These are phyloP conservation scores for Trichaptum fuscoviolaceum DNA, from an alignment of 768 basidiomycete species.

Conservation along the genomic window DNA sequence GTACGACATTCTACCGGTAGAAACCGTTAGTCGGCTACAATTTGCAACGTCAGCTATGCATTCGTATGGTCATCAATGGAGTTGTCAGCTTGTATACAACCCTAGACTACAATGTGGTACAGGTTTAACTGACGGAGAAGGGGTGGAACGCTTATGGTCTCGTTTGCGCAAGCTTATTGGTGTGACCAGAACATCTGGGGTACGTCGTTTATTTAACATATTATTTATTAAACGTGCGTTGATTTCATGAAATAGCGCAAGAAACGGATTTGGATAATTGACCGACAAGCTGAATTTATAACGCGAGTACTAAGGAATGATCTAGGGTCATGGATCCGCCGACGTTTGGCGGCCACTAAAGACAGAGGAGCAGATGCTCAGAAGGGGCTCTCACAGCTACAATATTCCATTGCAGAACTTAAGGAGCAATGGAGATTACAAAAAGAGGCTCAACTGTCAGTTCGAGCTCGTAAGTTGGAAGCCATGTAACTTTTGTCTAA, in stretches of 20 bases:
- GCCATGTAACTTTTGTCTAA: background rate
- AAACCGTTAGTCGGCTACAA: conserved; percentile 17
- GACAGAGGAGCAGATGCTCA: conserved; percentile 13
- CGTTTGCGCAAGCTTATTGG: conserved; percentile 29
- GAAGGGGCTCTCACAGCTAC: conserved; percentile 16
- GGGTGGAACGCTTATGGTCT: conserved; percentile 32
- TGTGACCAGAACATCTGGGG: conserved; percentile 26
- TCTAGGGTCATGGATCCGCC: conserved; percentile 29
- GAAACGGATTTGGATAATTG: conserved; percentile 28
- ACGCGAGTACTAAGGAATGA: conserved; percentile 20
- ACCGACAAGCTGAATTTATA: conserved; percentile 25
- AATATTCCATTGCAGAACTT: conserved; percentile 17
- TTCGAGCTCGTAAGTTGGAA: conserved; percentile 23
- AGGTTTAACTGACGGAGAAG: conserved; percentile 31
- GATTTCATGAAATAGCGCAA: conserved; percentile 14
- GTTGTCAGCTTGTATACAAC: conserved; percentile 30
- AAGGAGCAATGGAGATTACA: conserved; percentile 30
- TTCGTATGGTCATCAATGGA: conserved; percentile 34
- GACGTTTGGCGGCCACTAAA: conserved; percentile 16
- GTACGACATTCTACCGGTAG: conserved; percentile 24
- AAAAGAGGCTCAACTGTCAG: conserved; percentile 24
- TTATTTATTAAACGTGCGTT: background rate
- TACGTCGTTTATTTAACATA: conserved; percentile 16
- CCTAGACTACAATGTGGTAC: conserved; percentile 24
- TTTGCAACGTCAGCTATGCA: conserved; percentile 35